Percentiles rank a stretch among this genome's conserved stretches.
Conservation (phyloP, 306 rosid genomes). For the Heteromeles arbutifolia region DNA sequence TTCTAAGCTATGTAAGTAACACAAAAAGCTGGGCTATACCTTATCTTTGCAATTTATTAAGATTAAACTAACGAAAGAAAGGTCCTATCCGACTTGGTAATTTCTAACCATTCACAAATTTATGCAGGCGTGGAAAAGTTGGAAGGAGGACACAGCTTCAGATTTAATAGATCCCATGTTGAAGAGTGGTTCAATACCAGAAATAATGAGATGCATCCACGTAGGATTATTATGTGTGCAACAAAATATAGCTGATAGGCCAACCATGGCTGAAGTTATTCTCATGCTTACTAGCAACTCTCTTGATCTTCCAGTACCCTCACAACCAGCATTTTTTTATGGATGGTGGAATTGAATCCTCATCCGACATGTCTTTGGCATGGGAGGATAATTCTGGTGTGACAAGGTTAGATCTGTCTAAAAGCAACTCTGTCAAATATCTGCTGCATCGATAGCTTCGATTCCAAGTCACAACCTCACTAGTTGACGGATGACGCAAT, state of each 20-base stretch:
- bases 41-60: too few relatives aligned
- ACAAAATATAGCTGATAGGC: neutral
- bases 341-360: neutral
- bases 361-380: neutral
- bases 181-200: neutral
- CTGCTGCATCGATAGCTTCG: neutral
- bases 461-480: neutral
- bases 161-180: neutral
- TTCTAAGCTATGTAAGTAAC: too few relatives aligned
- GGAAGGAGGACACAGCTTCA: neutral
- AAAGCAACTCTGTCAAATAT: neutral
- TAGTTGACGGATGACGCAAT: neutral
- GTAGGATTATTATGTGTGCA: slow-evolving; percentile 1
- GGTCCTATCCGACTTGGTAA: neutral
- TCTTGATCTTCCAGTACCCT: neutral
- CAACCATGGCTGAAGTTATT: slow-evolving; percentile 5
- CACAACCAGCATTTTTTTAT: slow-evolving; percentile 1
- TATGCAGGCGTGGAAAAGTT: slow-evolving; percentile 7
- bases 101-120: neutral
- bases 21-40: too few relatives aligned
- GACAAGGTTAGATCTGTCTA: neutral
- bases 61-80: neutral
- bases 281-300: slow-evolving; percentile 3
- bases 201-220: neutral
- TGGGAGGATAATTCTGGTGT: neutral